Percentiles rank a stretch among this genome's conserved stretches.
Conservation (phyloP, 2,329 filamentous ascomycete genomes). For the Fusarium sp. region DNA sequence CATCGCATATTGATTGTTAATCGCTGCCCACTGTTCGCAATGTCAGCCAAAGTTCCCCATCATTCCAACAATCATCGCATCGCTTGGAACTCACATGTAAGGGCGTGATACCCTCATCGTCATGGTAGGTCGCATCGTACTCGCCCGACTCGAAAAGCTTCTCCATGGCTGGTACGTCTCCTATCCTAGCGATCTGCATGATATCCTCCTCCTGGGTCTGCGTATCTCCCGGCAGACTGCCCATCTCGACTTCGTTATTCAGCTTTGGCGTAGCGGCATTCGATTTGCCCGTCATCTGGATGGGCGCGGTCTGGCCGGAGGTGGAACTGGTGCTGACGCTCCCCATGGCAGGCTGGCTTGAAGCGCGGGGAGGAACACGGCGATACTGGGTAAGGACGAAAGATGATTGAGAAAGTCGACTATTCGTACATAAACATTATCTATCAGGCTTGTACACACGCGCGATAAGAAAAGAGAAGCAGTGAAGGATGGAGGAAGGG, state of each 20-base stretch:
- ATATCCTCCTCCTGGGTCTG: slow-evolving; percentile 72
- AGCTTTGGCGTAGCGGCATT: slow-evolving; percentile 62
- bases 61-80: background rate
- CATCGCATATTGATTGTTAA: slow-evolving; percentile 98
- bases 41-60: slow-evolving; percentile 18
- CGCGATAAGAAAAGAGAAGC: slow-evolving; percentile 10
- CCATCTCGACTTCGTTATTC: slow-evolving; percentile 65
- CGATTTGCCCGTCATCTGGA: slow-evolving; percentile 64
- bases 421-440: slow-evolving; percentile 37
- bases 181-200: slow-evolving; percentile 92
- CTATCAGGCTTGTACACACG: slow-evolving; percentile 7
- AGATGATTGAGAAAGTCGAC: slow-evolving; percentile 5
- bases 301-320: slow-evolving; percentile 54
- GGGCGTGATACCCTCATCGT: slow-evolving; percentile 94
- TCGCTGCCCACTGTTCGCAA: slow-evolving; percentile 84
- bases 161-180: slow-evolving; percentile 86
- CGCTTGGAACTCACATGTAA: slow-evolving; percentile 74
- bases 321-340: slow-evolving; percentile 50
- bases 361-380: background rate
- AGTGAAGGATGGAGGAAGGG: slow-evolving; percentile 12
- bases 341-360: slow-evolving; percentile 49
- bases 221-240: slow-evolving; percentile 54
- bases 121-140: slow-evolving; percentile 81
- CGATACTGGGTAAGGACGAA: background rate
- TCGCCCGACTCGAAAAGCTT: slow-evolving; percentile 86